A percentile compares a stretch with the other conserved stretches of the same genome.
These are phyloP conservation scores for Lactifluus rugatus DNA, from an alignment of 768 basidiomycete species.

Conservation along the genomic window DNA sequence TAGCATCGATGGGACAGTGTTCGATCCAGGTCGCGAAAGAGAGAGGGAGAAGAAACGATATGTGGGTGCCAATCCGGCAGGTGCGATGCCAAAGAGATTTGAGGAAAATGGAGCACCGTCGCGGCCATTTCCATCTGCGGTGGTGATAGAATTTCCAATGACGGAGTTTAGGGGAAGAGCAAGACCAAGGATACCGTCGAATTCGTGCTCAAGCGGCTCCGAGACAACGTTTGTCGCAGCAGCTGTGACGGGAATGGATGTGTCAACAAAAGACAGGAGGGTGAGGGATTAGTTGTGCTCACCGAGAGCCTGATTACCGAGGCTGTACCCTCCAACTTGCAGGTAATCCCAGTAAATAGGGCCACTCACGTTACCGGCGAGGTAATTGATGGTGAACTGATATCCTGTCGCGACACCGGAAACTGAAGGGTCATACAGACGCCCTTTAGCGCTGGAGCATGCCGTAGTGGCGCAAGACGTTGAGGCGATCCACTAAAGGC, in stretches of 20 bases:
- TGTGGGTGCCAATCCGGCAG: constrained; percentile 40
- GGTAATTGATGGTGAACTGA: constrained; percentile 45
- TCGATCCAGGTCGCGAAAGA: constrained; percentile 58
- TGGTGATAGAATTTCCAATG: constrained; percentile 44
- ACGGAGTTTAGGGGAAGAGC: constrained; percentile 65
- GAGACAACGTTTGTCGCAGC: constrained; percentile 44
- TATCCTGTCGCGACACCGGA: constrained; percentile 33
- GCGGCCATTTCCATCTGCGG: constrained; percentile 38
- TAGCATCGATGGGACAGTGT: constrained; percentile 45
- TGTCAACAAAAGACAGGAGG: background rate
- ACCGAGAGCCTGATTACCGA: constrained; percentile 67
- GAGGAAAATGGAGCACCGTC: constrained; percentile 62
- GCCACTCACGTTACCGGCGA: constrained; percentile 48
- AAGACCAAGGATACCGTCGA: constrained; percentile 64
- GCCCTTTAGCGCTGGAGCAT: constrained; percentile 39
- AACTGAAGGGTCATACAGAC: constrained; percentile 46
- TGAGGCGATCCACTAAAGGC: constrained; percentile 62
- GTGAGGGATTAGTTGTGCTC: constrained; percentile 12
- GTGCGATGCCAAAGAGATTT: constrained; percentile 63
- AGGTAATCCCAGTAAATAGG: constrained; percentile 64
- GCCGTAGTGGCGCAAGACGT: constrained; percentile 47
- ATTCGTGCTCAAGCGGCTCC: constrained; percentile 50
- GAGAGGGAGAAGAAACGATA: constrained; percentile 58
- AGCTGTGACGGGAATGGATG: constrained; percentile 29
- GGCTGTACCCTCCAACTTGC: constrained; percentile 50